Conservation (phyloP, 2,329 filamentous ascomycete genomes). For the Fusarium sp. region DNA sequence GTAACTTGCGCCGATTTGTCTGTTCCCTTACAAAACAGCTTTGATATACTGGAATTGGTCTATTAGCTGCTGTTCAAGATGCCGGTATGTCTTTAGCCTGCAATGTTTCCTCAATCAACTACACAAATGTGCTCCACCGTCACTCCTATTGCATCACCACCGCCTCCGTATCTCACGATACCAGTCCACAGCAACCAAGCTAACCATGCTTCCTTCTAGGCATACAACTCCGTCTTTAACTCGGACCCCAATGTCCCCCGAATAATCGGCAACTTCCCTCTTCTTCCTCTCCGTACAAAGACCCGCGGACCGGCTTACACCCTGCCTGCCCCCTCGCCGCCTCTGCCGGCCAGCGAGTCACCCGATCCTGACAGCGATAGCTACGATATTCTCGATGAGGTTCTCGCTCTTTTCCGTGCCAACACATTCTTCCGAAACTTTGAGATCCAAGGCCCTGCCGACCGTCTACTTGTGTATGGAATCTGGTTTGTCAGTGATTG, state of each 20-base stretch:
- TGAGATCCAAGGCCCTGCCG: slow-evolving; percentile 96
- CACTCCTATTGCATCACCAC: slow-evolving; percentile 31
- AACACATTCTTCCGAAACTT: slow-evolving; percentile 99
- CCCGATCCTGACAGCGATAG: slow-evolving; percentile 89
- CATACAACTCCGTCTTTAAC: slow-evolving; percentile 98
- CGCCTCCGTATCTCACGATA: slow-evolving; percentile 33
- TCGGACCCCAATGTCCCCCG: slow-evolving; percentile 76
- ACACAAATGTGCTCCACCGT: neutral
- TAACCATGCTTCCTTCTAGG: slow-evolving; percentile 65
- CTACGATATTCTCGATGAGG: slow-evolving; percentile 97
- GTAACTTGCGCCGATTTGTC: slow-evolving; percentile 41
- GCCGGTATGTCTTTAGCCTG: slow-evolving; percentile 57
- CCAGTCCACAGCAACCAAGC: slow-evolving; percentile 26
- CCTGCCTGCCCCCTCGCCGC: slow-evolving; percentile 71
- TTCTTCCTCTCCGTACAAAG: slow-evolving; percentile 93
- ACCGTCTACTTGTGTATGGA: slow-evolving; percentile 94
- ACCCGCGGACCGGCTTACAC: slow-evolving; percentile 95
- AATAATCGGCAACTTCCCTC: slow-evolving; percentile 88
- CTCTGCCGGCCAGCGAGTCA: slow-evolving; percentile 71
- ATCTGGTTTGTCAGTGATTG: slow-evolving; percentile 96
- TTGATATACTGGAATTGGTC: slow-evolving; percentile 44
- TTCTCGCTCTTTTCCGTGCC: slow-evolving; percentile 91
- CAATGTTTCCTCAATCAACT: slow-evolving; percentile 8
- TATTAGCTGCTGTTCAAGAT: slow-evolving; percentile 56
- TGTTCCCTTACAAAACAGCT: slow-evolving; percentile 21